Base-by-base conservation (phyloP, 129 eudicot species). In the Deinandra increscens region DNA sequence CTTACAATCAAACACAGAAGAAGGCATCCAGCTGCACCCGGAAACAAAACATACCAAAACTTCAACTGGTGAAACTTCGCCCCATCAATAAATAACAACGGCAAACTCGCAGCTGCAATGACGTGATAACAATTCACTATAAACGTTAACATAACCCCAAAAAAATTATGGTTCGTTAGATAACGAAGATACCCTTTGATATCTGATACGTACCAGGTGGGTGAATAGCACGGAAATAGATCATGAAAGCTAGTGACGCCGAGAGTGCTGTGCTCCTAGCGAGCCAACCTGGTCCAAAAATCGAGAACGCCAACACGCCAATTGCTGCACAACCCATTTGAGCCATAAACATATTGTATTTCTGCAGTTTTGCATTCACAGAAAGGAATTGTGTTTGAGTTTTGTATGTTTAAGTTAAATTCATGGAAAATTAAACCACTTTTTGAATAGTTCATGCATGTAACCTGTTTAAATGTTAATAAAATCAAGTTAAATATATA, bases 271-370 rank as follows among this genome's bases (percentile, higher is more conserved):
- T 50, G 80, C 97, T 84, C 73, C 99, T 78, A 33, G 99, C 93
- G 4, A 94, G 84, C 99, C 99, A 94, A 43, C 97, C 84, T 6
- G 93, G 99, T 4, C 99, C 99, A 12, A 94, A 64, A 8, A 90
- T 9, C 33, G 93, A 66, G 75, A 83, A 83, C 5, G 97, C 97
- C 63, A 90, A 55, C n/a, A 90, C 99, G 22, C 99, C 99, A 22
- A 89, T 87, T 36, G 97, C 93, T 71, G 96, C 97, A 84, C 97
- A 94, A 43, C 99, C 99, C 58, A 94, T 94, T 79, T 94, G 99
- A 41, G 96, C 96, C 81, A 85, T 78, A 75, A 94, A 94, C 96
- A 94, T 85, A 72, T 87, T 94, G 95, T 94, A 94, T 73, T 94
- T 94, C 99, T 94, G 97, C 88, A 81, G 44, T 54, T 48, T 78